A percentile compares a stretch with the other conserved stretches of the same genome.
Conservation (phyloP, 495 filamentous ascomycete species). For the Paragyromitra xinjiangensis region DNA sequence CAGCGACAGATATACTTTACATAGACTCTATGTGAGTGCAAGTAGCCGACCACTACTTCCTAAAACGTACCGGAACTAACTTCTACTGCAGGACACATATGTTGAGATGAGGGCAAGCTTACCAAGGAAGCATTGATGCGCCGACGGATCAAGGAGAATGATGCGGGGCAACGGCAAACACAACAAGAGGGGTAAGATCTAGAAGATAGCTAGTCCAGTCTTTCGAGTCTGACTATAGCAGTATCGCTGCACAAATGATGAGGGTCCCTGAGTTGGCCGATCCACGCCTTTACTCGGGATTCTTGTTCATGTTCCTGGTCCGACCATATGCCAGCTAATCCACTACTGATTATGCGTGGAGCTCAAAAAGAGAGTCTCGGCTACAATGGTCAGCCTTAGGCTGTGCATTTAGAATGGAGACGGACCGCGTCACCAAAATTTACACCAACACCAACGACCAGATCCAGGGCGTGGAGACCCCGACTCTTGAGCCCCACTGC, state of each 20-base stretch:
- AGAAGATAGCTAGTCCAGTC: not conserved
- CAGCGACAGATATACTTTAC: not conserved
- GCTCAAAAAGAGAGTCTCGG: not conserved
- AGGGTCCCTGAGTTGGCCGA: conserved; percentile 17
- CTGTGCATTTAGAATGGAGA: not conserved
- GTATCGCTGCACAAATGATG: not conserved
- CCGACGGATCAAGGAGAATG: not conserved
- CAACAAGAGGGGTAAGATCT: not conserved
- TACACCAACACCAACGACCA: not conserved
- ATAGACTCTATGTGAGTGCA: not conserved
- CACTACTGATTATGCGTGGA: conserved; percentile 2
- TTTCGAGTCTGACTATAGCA: not conserved
- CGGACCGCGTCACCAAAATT: not conserved
- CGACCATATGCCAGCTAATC: not conserved
- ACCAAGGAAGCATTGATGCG: not conserved
- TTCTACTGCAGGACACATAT: not conserved
- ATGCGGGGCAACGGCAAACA: not conserved
- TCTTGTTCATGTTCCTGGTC: not conserved
- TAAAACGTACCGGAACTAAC: not conserved
- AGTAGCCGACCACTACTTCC: not conserved
- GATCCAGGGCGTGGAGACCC: not conserved
- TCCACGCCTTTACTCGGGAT: conserved; percentile 7
- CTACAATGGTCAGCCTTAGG: not conserved
- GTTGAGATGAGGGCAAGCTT: conserved; percentile 5
- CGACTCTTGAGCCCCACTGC: conserved; percentile 8